These are phyloP conservation scores for Syzygium syzygioides DNA, from an alignment of 441 rosid species.

Conservation along the genomic window DNA sequence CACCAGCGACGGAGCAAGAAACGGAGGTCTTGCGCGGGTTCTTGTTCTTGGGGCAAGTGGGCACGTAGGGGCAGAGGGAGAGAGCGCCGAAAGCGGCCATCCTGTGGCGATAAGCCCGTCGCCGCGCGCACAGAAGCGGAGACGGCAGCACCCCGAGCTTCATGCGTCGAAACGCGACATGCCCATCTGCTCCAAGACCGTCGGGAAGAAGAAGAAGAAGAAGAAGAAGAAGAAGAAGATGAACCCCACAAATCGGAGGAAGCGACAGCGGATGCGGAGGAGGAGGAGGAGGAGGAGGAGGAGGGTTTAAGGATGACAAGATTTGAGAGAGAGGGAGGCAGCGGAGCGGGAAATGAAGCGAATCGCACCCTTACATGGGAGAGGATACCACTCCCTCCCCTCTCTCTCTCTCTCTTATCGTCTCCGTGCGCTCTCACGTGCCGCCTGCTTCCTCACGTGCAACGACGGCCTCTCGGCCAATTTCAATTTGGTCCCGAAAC, in stretches of 20 bases:
- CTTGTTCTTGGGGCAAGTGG: constrained; percentile 19
- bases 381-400: background rate
- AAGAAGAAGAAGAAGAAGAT: too few species aligned
- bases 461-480: background rate
- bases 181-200: background rate
- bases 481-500: too few species aligned
- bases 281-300: background rate
- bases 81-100: constrained; percentile 60
- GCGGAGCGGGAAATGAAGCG: background rate
- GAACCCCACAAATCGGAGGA: too few species aligned
- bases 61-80: constrained; percentile 36
- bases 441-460: background rate
- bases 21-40: constrained; percentile 22
- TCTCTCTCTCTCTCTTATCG: background rate
- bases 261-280: too few species aligned
- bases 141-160: background rate
- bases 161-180: background rate
- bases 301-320: background rate
- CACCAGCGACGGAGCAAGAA: constrained; percentile 52
- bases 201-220: too few species aligned
- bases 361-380: background rate
- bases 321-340: background rate
- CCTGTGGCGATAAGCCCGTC: constrained; percentile 6
- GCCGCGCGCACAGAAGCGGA: background rate
- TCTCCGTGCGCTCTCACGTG: background rate